A percentile compares a stretch with the other conserved stretches of the same genome.
phyloP scores from a whole-genome alignment of 2,329 filamentous ascomycete genomes.

The Conoideocrella luteorostrata region DNA sequence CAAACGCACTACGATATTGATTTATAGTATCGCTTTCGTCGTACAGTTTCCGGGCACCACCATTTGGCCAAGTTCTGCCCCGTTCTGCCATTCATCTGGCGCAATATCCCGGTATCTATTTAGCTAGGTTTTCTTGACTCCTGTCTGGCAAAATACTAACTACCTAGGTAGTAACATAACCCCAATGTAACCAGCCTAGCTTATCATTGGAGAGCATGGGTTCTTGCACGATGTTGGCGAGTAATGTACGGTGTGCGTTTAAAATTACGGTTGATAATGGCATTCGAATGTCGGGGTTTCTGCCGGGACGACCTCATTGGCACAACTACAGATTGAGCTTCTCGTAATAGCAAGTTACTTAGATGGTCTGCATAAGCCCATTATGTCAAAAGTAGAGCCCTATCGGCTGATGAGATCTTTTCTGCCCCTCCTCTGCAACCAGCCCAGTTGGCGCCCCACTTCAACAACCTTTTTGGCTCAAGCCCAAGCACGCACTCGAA shows the following conservation, averaged over 20 bases:
- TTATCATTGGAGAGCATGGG: not conserved
- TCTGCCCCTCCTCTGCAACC: conserved; percentile 11
- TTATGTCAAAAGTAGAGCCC: no score
- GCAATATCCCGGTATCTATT: no score
- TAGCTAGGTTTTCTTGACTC: no score
- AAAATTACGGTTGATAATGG: conserved; percentile 18
- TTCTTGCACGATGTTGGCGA: not conserved
- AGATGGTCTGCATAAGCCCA: not conserved
- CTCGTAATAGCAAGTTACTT: conserved; percentile 4
- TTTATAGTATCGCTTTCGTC: not conserved
- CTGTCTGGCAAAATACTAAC: no score
- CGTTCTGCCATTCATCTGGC: no score
- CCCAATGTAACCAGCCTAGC: no score
- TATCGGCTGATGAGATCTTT: conserved; percentile 17
- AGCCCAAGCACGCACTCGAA: no score
- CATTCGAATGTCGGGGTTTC: not conserved
- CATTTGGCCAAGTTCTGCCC: no score
- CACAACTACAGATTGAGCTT: not conserved
- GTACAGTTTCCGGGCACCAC: no score
- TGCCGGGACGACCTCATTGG: not conserved
- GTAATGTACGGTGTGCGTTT: conserved; percentile 1
- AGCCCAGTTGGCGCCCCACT: conserved; percentile 1
- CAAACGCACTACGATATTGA: not conserved
- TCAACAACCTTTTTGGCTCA: conserved; percentile 11
- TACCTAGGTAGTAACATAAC: no score